A percentile compares a stretch with the other conserved stretches of the same genome.
phyloP scores from a whole-genome alignment of 192 early-diverging fungal species.

The Coemansia sp. region DNA sequence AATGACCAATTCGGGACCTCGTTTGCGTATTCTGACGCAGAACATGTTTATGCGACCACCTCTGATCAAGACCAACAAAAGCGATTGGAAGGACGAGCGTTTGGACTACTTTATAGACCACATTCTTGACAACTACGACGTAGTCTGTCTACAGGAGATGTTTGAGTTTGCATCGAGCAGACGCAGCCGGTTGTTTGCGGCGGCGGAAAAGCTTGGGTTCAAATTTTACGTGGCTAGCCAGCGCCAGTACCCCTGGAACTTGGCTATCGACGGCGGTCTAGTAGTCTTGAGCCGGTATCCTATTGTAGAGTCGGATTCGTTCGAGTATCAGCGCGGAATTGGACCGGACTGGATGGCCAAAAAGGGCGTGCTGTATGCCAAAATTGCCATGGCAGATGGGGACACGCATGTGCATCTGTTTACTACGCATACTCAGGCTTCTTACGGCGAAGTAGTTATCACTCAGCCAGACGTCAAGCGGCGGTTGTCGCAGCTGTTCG shows the following conservation, averaged over 20 bases:
- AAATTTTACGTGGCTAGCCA: slow-evolving; percentile 65
- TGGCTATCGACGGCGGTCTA: slow-evolving; percentile 76
- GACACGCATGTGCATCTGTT: slow-evolving; percentile 66
- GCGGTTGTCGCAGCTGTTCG: slow-evolving; percentile 63
- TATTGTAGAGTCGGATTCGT: slow-evolving; percentile 59
- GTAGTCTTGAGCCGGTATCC: slow-evolving; percentile 75
- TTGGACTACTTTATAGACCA: slow-evolving; percentile 69
- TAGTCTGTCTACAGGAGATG: slow-evolving; percentile 82
- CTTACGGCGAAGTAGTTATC: slow-evolving; percentile 62
- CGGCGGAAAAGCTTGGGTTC: slow-evolving; percentile 70
- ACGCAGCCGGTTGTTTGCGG: slow-evolving; percentile 62
- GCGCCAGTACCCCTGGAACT: slow-evolving; percentile 63
- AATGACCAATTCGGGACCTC: slow-evolving; percentile 3
- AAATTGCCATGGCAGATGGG: slow-evolving; percentile 60
- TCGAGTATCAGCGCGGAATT: slow-evolving; percentile 69
- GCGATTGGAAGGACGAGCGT: slow-evolving; percentile 82
- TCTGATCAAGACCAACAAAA: slow-evolving; percentile 68
- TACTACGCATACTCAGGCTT: slow-evolving; percentile 86
- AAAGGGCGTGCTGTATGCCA: slow-evolving; percentile 81
- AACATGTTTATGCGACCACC: slow-evolving; percentile 79
- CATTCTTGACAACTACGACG: slow-evolving; percentile 73
- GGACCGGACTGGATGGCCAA: slow-evolving; percentile 72
- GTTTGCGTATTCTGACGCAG: slow-evolving; percentile 61
- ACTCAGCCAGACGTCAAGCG: slow-evolving; percentile 59
- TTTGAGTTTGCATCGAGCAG: slow-evolving; percentile 72